Base-by-base conservation (phyloP, 176 grass and related monocot species). In the Typha latifolia region DNA sequence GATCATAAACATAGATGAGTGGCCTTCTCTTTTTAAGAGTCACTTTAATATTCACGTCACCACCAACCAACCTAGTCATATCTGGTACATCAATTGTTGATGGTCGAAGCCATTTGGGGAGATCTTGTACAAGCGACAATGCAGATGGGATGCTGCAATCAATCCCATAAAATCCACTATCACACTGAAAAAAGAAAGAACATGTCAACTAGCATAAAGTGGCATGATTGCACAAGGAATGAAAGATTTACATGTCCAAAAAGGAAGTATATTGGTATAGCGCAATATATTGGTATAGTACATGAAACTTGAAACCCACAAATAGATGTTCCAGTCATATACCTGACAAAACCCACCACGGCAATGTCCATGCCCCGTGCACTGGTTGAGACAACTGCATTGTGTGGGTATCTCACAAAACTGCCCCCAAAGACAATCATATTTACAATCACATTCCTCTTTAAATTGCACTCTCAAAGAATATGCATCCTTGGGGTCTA, bases 1-100 rank as follows among this genome's bases (percentile, higher is more conserved):
- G 85, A 82, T 97, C 94, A 10, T 97, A 97, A 24, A 97, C 94
- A 97, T 90, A 97, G 56, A 92, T 92, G 48, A 97, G 83, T 67
- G 94, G 89, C 12, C 94, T 81, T 81, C 72, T 92, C 62, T 85
- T 92, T 74, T 80, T 77, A 82, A 87, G 75, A 78, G 78, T 22
- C 66, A 63, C 77, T 55, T 82, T 86, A 64, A 82, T 74, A 77
- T 77, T 21, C 21, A 81, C 66, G 47, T 71, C 43, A 22, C 24
- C 68, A 71, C 48, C 57, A 75, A 49, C 74, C 61, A 63, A 21
- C 32, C 1, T 48, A 71, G 72, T 65, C 51, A 63, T 66, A 43
- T 84, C 78, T 69, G 74, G 24, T 73, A 65, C 63, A 75, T 76
- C 64, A 62, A 69, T 20, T 59, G 26, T 66, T 76, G 76, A 66